These are phyloP conservation scores for Candida golubevii DNA, from an alignment of 805 yeast genomes.

Conservation along the genomic window DNA sequence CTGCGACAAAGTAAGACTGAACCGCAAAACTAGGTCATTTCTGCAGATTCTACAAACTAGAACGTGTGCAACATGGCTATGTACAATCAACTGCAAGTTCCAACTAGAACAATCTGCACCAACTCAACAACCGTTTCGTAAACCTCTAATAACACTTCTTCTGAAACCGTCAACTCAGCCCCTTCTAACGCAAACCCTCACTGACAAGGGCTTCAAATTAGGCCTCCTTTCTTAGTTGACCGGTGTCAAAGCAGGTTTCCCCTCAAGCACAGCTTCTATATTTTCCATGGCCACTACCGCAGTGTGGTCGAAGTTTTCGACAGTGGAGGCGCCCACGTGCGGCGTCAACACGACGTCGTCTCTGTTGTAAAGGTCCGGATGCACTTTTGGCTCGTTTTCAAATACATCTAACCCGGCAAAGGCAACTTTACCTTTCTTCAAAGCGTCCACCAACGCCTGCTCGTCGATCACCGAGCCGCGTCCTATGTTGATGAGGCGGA, in stretches of 20 bases:
- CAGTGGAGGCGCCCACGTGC: constrained; percentile 56
- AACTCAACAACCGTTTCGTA: too few species aligned
- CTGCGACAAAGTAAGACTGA: too few species aligned
- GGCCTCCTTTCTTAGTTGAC: constrained; percentile 9
- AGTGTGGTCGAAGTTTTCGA: constrained; percentile 44
- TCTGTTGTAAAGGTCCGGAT: constrained; percentile 46
- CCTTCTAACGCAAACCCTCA: too few species aligned
- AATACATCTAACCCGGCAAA: constrained; percentile 75
- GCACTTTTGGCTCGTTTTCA: constrained; percentile 57
- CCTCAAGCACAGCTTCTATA: constrained; percentile 42
- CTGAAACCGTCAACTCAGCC: too few species aligned
- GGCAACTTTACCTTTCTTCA: constrained; percentile 54
- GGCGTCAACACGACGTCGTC: constrained; percentile 66
- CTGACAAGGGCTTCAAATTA: too few species aligned
- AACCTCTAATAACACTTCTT: too few species aligned
- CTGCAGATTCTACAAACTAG: too few species aligned
- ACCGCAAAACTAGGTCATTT: too few species aligned
- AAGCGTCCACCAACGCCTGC: constrained; percentile 56
- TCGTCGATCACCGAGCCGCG: constrained; percentile 69
- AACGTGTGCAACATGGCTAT: too few species aligned
- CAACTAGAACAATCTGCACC: too few species aligned
- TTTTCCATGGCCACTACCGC: constrained; percentile 53
- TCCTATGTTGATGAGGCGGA: constrained; percentile 69
- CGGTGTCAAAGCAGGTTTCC: constrained; percentile 22
- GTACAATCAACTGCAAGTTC: too few species aligned